Base-by-base conservation (phyloP, 1,284 basidiomycete species). In the Ceratobasidium sp. region DNA sequence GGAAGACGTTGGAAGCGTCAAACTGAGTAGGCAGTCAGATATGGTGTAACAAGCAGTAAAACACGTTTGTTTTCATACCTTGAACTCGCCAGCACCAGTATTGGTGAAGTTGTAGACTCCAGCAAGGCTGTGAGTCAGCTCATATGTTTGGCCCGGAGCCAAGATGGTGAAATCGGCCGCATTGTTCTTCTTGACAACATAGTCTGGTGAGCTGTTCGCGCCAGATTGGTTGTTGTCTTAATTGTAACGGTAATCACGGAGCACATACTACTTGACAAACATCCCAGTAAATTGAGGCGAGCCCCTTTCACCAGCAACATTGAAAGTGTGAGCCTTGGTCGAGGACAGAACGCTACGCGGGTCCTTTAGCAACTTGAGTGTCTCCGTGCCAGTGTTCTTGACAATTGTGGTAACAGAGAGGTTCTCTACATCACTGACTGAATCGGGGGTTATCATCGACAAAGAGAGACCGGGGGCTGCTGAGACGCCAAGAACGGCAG, bases 321-420 rank as follows among this genome's bases (percentile, higher is more conserved):
- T 61, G 78, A 85, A 86, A 55, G 82, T 82, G 73, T 86, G 76
- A 26, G 84, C 81, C 50, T 83, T 81, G 64, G 84, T 73, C 52
- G 79, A 79, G 64, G 80, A 80, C 39, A 86, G 79, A 21, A 81
- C 77, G 21, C 81, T 77, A 43, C 78, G 77, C 23, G 85, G 84
- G 77, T 85, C 82, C 74, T 85, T 85, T 72, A 85, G 78, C 60
- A 85, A 77, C 76, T 82, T 84, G 69, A 85, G 73, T 67, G 82
- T 81, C 78, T 85, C 83, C 57, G 82, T 80, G 67, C 84, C 84
- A 71, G 82, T 84, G 80, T 86, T 85, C 74, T 79, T 82, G 74
- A 85, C 69, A 46, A 82, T 82, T 14, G 83, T 77, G 30, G 76
- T 76, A 60, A 85, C 79, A 76, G 82, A 82, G 67, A 85, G 77